Evolutionary conservation across 257 asterid genomes (phyloP).

Genomic region (Jasminum sambac): DNA sequence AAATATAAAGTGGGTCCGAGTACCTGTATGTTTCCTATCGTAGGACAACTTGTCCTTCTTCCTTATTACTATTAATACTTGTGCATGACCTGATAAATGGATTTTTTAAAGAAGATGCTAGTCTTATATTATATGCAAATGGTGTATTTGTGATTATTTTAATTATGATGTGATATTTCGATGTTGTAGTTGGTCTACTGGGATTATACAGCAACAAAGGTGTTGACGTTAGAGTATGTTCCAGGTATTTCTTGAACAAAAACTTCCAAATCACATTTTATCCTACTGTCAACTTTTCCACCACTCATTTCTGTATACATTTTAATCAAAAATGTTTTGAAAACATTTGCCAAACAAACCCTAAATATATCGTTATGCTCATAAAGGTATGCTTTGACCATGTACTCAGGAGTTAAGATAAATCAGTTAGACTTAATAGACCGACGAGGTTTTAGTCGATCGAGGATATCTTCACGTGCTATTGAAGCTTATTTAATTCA

Average conservation of each 20-base stretch:
- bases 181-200: slow-evolving; percentile 69
- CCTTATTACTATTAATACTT: slow-evolving; percentile 7
- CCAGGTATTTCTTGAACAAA: slow-evolving; percentile 50
- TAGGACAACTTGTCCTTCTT: slow-evolving; percentile 23
- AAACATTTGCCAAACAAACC: too few relatives aligned
- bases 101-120: not conserved
- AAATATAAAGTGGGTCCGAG: slow-evolving; percentile 96
- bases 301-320: too few relatives aligned
- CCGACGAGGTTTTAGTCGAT: slow-evolving; percentile 66
- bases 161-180: slow-evolving; percentile 8
- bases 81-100: not conserved
- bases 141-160: slow-evolving; percentile 6
- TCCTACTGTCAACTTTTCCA: too few relatives aligned
- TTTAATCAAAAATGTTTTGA: too few relatives aligned
- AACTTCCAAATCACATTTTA: too few relatives aligned
- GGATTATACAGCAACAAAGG: slow-evolving; percentile 89
- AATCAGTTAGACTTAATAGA: slow-evolving; percentile 70
- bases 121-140: not conserved
- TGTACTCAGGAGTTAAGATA: slow-evolving; percentile 73
- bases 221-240: slow-evolving; percentile 88
- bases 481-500: slow-evolving; percentile 96
- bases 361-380: slow-evolving; percentile 16
- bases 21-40: slow-evolving; percentile 80
- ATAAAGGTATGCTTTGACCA: slow-evolving; percentile 3
- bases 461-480: slow-evolving; percentile 79